These are phyloP conservation scores for Lagenidium giganteum DNA, from an alignment of 352 stramenopile genomes.

Conservation along the genomic window DNA sequence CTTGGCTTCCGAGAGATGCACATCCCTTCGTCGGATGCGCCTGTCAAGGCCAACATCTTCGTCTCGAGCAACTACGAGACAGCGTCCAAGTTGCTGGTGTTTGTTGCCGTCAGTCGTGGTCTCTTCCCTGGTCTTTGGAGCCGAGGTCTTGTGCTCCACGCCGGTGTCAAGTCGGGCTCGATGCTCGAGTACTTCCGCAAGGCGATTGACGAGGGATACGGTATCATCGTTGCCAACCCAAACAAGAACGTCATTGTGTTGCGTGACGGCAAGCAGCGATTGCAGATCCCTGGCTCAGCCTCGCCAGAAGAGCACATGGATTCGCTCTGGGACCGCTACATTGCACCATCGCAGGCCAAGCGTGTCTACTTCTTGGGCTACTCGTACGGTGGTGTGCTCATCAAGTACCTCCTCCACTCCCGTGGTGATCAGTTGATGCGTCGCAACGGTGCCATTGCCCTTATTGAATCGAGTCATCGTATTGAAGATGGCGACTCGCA, in stretches of 20 bases:
- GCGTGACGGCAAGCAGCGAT: constrained; percentile 70
- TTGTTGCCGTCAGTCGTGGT: constrained; percentile 77
- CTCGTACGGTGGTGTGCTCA: constrained; percentile 83
- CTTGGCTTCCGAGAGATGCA: constrained; percentile 76
- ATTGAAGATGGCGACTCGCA: constrained; percentile 84
- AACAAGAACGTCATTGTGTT: constrained; percentile 88
- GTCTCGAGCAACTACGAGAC: constrained; percentile 78
- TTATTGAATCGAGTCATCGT: constrained; percentile 85
- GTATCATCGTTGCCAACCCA: constrained; percentile 85
- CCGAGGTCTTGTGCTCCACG: constrained; percentile 76
- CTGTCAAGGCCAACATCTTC: constrained; percentile 82
- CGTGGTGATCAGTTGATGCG: constrained; percentile 83
- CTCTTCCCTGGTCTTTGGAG: constrained; percentile 85
- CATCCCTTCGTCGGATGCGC: constrained; percentile 57
- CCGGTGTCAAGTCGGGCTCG: constrained; percentile 79
- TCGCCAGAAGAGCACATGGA: constrained; percentile 88
- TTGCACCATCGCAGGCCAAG: constrained; percentile 40
- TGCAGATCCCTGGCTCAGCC: constrained; percentile 79
- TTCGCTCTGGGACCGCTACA: constrained; percentile 84
- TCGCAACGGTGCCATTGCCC: constrained; percentile 77
- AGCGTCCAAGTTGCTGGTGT: constrained; percentile 79
- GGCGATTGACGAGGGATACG: constrained; percentile 78
- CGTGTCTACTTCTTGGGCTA: constrained; percentile 87
- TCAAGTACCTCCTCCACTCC: constrained; percentile 87
- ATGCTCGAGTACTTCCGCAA: constrained; percentile 90